phyloP scores from a whole-genome alignment of 345 rosid genomes.

The Brassica rapa region DNA sequence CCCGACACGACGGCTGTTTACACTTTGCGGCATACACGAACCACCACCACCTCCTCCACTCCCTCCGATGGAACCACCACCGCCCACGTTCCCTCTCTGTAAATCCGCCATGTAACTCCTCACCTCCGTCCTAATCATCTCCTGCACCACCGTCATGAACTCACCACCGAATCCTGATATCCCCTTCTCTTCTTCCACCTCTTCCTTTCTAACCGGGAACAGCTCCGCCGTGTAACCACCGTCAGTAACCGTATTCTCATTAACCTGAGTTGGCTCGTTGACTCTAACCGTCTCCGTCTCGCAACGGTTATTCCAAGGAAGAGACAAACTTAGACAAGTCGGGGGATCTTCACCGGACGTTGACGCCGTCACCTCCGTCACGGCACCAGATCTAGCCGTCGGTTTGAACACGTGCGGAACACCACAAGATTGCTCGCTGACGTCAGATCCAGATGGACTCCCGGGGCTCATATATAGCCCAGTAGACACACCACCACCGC shows the following conservation, averaged over 20 bases:
- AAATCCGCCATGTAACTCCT: conserved; percentile 69
- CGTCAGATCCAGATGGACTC: conserved; percentile 80
- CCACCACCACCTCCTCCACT: conserved; percentile 27
- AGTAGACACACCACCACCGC: conserved; percentile 57
- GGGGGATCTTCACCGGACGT: conserved; percentile 52
- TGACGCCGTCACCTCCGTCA: conserved; percentile 47
- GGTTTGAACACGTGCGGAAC: conserved; percentile 48
- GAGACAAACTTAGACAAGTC: conserved; percentile 64
- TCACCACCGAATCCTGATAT: conserved; percentile 64
- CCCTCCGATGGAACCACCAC: conserved; percentile 38
- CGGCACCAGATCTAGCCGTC: conserved; percentile 48
- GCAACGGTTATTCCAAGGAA: conserved; percentile 48
- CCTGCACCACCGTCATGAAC: conserved; percentile 80
- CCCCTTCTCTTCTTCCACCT: conserved; percentile 37
- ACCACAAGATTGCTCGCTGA: conserved; percentile 62
- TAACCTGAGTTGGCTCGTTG: conserved; percentile 40
- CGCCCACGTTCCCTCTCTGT: conserved; percentile 46
- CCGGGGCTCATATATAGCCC: conserved; percentile 71
- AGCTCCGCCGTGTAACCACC: conserved; percentile 38
- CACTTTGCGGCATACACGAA: conserved; percentile 56
- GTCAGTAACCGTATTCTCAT: conserved; percentile 4
- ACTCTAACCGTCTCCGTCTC: conserved; percentile 44
- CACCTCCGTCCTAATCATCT: conserved; percentile 85
- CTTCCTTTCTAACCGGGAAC: conserved; percentile 36
- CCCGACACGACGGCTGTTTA: conserved; percentile 52